Evolutionary conservation across 1,284 basidiomycete species (phyloP), one percentile per base, ranked within the genome.

Genomic region (Meripilus lineatus): DNA sequence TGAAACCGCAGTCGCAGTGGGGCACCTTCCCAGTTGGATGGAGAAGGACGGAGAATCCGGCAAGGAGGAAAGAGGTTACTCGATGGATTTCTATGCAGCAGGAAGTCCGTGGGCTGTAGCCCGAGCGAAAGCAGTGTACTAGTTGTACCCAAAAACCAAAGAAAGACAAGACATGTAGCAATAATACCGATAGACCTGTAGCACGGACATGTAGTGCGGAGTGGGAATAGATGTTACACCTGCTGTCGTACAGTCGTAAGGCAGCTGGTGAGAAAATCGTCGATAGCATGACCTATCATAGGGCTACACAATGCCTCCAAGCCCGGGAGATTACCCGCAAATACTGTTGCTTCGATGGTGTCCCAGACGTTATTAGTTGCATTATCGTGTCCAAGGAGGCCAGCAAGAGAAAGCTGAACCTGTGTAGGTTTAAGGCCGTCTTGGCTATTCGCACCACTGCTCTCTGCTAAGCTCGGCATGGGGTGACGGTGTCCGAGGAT

Each of bases 71-170:
- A 73, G 70, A 25, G 65, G 63, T 25, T 99, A 99, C 66, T 88
- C 92, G 1, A 99, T 99, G 95, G 91, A 99, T 66, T 99, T 98
- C 63, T 99, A 98, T 58, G 77, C 79, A 35, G 81, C 84, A 11
- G 85, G 84, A 4, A 85, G 76, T 53, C 77, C 76, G 1, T 86
- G 84, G 90, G 86, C 82, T 8, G 59, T 72, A 46, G 81, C 79
- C 23, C 75, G 78, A 64, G 62, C 48, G 52, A 74, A 66, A 40
- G 71, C 63, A 10, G 49, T 54, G 46, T 67, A 64, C 35, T 63
- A 49, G 58, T 46, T 35, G 38, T 41, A 40, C 44, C 21, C 15
- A 42, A 34, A 50, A 22, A 23, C 14, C 26, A 25, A 40, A n/a
- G 17, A 6, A 21, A 38, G 36, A 28, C 28, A 32, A 25, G 28